A percentile compares a stretch with the other conserved stretches of the same genome.
phyloP scores from a whole-genome alignment of 1,139 yeast species.

The Casaregolazyma lundiana region DNA sequence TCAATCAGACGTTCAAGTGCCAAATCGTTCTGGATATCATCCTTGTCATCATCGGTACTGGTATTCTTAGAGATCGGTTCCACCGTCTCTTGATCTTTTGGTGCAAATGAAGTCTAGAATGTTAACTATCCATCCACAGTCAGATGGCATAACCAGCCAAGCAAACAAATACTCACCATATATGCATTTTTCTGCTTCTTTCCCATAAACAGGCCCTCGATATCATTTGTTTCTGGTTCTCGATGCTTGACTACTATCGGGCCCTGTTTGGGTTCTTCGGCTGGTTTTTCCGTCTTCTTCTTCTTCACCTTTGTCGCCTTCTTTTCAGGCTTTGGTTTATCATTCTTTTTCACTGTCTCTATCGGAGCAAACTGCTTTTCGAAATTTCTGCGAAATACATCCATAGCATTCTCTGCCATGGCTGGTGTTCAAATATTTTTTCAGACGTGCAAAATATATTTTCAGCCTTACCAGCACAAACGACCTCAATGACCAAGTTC shows the following conservation, averaged over 20 bases:
- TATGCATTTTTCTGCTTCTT: constrained; percentile 40
- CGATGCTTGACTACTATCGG: constrained; percentile 42
- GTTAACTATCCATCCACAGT: constrained; percentile 5
- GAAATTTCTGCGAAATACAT: constrained; percentile 45
- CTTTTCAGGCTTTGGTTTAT: constrained; percentile 11
- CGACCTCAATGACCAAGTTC: constrained; percentile 64
- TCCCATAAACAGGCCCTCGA: constrained; percentile 27
- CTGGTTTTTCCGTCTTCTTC: constrained; percentile 24
- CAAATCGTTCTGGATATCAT: constrained; percentile 63
- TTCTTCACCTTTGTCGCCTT: constrained; percentile 21
- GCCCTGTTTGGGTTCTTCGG: constrained; percentile 18
- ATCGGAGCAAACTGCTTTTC: constrained; percentile 67
- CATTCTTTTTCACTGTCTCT: constrained; percentile 46
- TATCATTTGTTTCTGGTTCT: constrained; percentile 32
- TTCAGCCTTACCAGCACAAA: constrained; percentile 7
- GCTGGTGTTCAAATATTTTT: background rate
- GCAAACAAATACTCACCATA: constrained; percentile 21
- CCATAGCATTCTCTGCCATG: constrained; percentile 13
- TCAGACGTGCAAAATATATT: background rate
- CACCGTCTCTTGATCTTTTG: constrained; percentile 2
- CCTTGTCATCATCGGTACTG: constrained; percentile 23
- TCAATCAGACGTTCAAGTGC: constrained; percentile 75
- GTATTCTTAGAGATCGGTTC: constrained; percentile 8
- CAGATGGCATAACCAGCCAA: constrained; percentile 22
- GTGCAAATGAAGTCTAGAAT: constrained; percentile 10